These are phyloP conservation scores for Haberlea rhodopensis DNA, from an alignment of 257 asterid species.

Conservation along the genomic window DNA sequence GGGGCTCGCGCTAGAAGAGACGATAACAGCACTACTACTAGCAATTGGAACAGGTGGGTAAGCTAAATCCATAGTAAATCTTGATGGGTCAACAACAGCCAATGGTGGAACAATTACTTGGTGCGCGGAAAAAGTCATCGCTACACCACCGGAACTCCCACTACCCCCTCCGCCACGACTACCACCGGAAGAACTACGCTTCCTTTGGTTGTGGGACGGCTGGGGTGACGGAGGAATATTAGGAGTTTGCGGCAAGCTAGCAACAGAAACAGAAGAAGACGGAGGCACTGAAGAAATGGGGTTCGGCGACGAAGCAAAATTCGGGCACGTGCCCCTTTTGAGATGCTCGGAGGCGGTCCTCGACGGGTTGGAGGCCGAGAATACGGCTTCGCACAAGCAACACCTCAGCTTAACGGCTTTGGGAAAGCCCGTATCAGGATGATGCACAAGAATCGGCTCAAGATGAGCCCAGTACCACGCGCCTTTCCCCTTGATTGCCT, in stretches of 20 bases:
- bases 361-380: conserved; percentile 97
- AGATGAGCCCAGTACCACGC: conserved; percentile 99
- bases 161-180: conserved; percentile 25
- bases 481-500: conserved; percentile 93
- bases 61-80: conserved; percentile 61
- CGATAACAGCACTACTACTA: conserved; percentile 32
- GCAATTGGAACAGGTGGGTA: conserved; percentile 54
- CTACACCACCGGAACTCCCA: conserved; percentile 25
- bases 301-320: conserved; percentile 56
- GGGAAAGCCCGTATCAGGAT: conserved; percentile 73
- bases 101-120: conserved; percentile 44
- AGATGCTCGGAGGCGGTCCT: conserved; percentile 98
- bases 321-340: conserved; percentile 91
- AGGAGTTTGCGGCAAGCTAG: conserved; percentile 19
- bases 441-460: conserved; percentile 80
- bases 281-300: conserved; percentile 72
- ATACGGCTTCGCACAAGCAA: conserved; percentile 83
- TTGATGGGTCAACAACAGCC: conserved; percentile 69
- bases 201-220: conserved; percentile 42
- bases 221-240: conserved; percentile 17
- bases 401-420: conserved; percentile 92
- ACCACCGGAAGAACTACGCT: conserved; percentile 31
- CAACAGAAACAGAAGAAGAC: conserved; percentile 26
- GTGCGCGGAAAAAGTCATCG: conserved; percentile 30
- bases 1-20: conserved; percentile 33